Base-by-base conservation (phyloP, 768 basidiomycete species). In the Guyanaporus albipodus region DNA sequence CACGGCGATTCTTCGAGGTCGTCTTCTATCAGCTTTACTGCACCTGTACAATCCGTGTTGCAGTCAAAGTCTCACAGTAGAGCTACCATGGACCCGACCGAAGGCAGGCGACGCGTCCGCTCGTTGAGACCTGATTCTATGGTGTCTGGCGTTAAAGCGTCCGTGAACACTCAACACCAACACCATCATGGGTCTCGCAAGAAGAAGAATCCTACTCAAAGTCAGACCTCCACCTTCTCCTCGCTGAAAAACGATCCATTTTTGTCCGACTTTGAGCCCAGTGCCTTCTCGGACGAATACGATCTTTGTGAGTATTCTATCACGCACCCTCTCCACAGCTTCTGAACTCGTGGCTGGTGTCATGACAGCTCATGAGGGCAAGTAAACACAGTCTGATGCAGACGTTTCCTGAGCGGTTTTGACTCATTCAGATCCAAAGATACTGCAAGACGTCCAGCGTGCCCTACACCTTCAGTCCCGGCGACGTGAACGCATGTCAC, bases 381-480 rank as follows among this genome's bases (percentile, higher is more conserved):
- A 70, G 72, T 67, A 19, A 41, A 49, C 26, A 31, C 35, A 42
- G 12, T 50, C 32, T 37, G 23, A 42, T 45, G 24, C 26, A 44
- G 38, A 45, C 26, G 14, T 45, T 35, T 21, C 32, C 38, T 63
- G 43, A 49, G 27, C 44, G 51, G 37, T 24, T 46, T 46, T 53
- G 31, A 38, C 24, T 18, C 26, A 40, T 35, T 24, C 58, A 91
- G 87, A 91, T 68, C 85, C 87, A n/a, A 75, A 75, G 54, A 83
- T 91, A 51, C 62, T 90, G 43, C 86, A 85, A 61, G 88, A 90
- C 52, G 85, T 91, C 6, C 85, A 89, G 54, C 79, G 80, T 43
- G 87, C 85, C 6, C 60, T 91, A 24, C 80, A 78, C 46, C 67
- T 87, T 42, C 88, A 89, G 63, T 83, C 85, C 22, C 75, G 83